These are phyloP conservation scores for Ailanthus altissimus DNA, from an alignment of 345 rosid species.

Conservation along the genomic window DNA sequence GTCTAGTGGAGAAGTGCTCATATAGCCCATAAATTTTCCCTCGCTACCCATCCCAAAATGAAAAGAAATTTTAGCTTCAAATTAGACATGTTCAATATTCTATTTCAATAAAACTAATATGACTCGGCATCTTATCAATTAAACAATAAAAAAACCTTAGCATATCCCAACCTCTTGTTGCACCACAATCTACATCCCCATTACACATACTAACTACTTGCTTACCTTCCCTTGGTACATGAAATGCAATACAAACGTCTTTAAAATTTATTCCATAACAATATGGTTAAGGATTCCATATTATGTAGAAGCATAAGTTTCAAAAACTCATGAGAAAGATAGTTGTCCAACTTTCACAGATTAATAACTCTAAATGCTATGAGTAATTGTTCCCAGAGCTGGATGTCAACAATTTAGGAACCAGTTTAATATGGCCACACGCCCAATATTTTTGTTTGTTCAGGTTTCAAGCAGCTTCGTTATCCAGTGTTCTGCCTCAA, in stretches of 20 bases:
- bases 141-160: background rate
- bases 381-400: background rate
- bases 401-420: background rate
- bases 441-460: too few relatives aligned
- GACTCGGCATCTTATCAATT: too few relatives aligned
- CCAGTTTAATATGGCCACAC: background rate
- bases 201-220: too few relatives aligned
- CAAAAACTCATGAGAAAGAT: background rate
- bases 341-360: background rate
- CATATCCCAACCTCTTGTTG: background rate
- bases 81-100: too few relatives aligned
- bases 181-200: too few relatives aligned
- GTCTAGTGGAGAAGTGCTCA: background rate
- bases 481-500: background rate
- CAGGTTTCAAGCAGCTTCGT: too few relatives aligned
- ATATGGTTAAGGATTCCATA: background rate
- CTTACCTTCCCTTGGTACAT: background rate
- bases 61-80: background rate
- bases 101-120: too few relatives aligned
- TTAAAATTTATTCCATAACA: background rate
- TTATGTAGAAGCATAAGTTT: background rate
- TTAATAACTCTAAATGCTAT: background rate
- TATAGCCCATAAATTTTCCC: background rate
- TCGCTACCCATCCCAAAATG: background rate
- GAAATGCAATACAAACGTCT: background rate